Percentiles rank a stretch among this genome's conserved stretches.
Conservation (phyloP, 805 yeast genomes). For the Teunomyces funiuensis region DNA sequence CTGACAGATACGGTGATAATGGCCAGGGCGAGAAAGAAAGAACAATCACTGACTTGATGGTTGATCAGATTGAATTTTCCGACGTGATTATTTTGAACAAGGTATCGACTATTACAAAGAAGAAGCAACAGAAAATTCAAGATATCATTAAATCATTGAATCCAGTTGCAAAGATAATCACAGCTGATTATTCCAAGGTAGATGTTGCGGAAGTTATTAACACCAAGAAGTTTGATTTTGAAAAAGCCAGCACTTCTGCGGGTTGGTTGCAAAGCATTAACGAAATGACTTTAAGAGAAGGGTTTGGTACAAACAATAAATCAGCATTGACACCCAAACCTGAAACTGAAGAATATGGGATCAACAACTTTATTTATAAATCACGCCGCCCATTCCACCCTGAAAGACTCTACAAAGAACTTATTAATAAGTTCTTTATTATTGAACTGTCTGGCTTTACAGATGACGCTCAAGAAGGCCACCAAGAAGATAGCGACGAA, state of each 20-base stretch:
- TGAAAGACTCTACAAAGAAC: conserved; percentile 34
- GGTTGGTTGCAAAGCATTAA: conserved; percentile 46
- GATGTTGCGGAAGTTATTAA: conserved; percentile 34
- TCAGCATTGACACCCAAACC: conserved; percentile 38
- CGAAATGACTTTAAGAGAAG: conserved; percentile 36
- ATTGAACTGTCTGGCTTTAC: conserved; percentile 19
- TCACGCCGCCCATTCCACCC: conserved; percentile 48
- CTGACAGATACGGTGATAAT: conserved; percentile 39
- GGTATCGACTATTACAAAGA: conserved; percentile 25
- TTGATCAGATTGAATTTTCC: conserved; percentile 49
- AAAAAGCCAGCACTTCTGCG: conserved; percentile 42
- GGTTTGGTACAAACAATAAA: conserved; percentile 19
- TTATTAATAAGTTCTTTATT: conserved; percentile 36
- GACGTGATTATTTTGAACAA: conserved; percentile 47
- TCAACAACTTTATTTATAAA: conserved; percentile 42
- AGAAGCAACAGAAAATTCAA: conserved; percentile 25
- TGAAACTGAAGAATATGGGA: conserved; percentile 48
- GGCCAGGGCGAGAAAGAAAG: conserved; percentile 44
- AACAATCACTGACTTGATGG: conserved; percentile 45
- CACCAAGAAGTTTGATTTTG: conserved; percentile 40
- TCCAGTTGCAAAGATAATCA: conserved; percentile 41
- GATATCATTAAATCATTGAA: conserved; percentile 36
- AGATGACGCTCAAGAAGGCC: conserved; percentile 16
- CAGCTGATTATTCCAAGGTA: conserved; percentile 37
- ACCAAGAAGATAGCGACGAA: conserved; percentile 13